Conservation (phyloP, 1,139 yeast genomes). For the Pneumocystis murina region DNA sequence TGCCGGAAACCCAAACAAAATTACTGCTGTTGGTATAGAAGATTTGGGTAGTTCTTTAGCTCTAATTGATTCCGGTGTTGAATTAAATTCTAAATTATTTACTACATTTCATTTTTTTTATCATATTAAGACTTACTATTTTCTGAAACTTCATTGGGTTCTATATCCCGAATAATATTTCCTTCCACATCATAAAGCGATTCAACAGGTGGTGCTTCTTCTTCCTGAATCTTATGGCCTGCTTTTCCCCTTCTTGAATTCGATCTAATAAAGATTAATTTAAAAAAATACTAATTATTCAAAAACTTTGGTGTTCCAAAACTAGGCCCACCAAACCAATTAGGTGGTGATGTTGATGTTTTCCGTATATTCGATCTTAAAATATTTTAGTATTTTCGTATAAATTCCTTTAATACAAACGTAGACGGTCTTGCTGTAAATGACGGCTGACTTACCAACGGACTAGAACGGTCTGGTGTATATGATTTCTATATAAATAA, state of each 20-base stretch:
- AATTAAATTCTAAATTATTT: not conserved
- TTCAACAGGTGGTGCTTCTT: constrained; percentile 13
- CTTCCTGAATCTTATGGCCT: constrained; percentile 3
- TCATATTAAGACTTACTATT: not conserved
- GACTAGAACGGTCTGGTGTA: not conserved
- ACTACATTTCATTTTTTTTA: not conserved
- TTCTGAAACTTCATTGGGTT: not conserved
- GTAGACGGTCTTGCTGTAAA: not conserved
- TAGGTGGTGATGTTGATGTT: constrained; percentile 7
- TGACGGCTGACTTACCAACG: not conserved
- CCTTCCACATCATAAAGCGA: constrained; percentile 12
- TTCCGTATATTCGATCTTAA: not conserved
- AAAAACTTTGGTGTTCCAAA: constrained; percentile 12
- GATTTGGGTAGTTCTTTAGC: not conserved
- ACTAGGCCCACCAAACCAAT: constrained; percentile 12
- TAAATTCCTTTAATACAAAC: not conserved
- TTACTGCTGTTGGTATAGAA: constrained; percentile 35
- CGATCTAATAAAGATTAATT: not conserved
- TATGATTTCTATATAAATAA: not conserved
- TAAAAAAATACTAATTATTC: not conserved
- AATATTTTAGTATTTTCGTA: not conserved
- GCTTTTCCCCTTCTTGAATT: constrained; percentile 1
- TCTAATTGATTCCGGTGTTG: not conserved
- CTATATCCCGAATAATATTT: not conserved
- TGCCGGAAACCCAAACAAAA: constrained; percentile 84